These are phyloP conservation scores for Plectranthus barbatus DNA, from an alignment of 257 asterid genomes.

Conservation along the genomic window DNA sequence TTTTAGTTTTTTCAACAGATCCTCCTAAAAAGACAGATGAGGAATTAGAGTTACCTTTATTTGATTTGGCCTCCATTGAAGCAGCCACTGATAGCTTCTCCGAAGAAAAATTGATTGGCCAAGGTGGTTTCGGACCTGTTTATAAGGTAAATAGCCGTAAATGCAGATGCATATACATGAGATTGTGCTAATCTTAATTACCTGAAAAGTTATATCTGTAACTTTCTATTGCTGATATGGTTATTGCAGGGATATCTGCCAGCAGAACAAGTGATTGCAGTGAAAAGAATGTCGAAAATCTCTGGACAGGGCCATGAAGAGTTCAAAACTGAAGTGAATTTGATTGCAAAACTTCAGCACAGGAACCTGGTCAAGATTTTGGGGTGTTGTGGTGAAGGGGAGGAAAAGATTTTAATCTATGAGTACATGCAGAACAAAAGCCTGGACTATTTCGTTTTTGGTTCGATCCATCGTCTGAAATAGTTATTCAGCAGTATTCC, in stretches of 20 bases:
- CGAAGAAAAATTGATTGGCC: constrained; percentile 25
- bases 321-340: constrained; percentile 16
- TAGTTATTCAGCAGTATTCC: background rate
- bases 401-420: constrained; percentile 22
- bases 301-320: constrained; percentile 22
- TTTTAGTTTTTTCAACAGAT: background rate
- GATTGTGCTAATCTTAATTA: background rate
- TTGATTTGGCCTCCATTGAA: constrained; percentile 23
- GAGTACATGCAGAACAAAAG: constrained; percentile 25
- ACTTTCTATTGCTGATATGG: background rate
- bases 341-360: constrained; percentile 25
- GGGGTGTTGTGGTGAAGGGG: constrained; percentile 23
- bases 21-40: constrained; percentile 6
- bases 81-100: constrained; percentile 36
- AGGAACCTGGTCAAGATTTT: constrained; percentile 19
- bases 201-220: background rate
- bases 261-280: constrained; percentile 11
- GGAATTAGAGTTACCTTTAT: constrained; percentile 31
- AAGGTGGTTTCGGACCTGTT: constrained; percentile 48
- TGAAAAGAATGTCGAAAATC: constrained; percentile 20
- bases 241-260: constrained; percentile 19
- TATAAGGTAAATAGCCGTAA: constrained; percentile 23
- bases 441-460: constrained; percentile 21
- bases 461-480: background rate
- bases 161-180: background rate